Conservation (phyloP, 305 asterid species). For the Fraxinus platypoda region DNA sequence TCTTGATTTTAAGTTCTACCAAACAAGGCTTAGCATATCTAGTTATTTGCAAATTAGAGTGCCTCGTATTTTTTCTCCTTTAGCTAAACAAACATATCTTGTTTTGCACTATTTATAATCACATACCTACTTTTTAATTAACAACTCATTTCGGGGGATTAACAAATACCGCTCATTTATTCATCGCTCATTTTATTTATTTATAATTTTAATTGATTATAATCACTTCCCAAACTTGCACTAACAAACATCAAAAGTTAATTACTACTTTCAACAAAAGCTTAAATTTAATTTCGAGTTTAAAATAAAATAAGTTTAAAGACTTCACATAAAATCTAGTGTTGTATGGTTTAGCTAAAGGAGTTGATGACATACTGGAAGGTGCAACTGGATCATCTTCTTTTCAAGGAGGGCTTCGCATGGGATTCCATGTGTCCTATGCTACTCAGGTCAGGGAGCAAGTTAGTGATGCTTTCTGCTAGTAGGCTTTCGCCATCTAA, state of each 20-base stretch:
- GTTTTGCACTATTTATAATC: no score
- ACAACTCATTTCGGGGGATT: no score
- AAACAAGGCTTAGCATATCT: no score
- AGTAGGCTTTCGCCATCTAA: neutral
- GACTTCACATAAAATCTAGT: neutral
- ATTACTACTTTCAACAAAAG: neutral
- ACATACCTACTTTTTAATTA: no score
- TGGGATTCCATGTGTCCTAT: no score
- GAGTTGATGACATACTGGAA: neutral
- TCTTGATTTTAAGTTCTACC: no score
- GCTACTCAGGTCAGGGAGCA: no score
- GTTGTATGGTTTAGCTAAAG: no score
- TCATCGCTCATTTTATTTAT: no score
- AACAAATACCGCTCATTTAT: neutral
- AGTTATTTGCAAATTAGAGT: neutral
- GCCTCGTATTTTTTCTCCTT: neutral
- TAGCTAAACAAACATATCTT: no score
- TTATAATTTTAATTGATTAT: neutral
- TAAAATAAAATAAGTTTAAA: neutral
- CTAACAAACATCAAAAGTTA: neutral
- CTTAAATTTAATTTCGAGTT: neutral
- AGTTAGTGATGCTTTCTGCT: neutral
- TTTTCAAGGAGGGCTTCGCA: neutral
- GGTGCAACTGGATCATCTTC: neutral
- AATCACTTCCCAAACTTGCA: neutral